A percentile compares a stretch with the other conserved stretches of the same genome.
Conservation (phyloP, 345 rosid species). For the Psidium friedrichsthalianum region DNA sequence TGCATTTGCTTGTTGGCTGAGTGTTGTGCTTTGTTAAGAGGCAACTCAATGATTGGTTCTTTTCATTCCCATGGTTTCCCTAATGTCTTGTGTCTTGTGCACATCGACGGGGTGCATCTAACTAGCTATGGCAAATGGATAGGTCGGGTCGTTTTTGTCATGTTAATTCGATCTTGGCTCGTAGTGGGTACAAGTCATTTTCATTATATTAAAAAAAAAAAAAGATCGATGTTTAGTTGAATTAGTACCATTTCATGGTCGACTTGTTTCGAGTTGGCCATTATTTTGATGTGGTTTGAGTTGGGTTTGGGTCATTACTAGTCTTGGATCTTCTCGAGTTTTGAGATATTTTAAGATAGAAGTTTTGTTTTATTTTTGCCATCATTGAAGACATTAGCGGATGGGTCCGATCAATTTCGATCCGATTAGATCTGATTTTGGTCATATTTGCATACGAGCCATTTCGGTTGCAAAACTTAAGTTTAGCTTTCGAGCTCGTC, state of each 20-base stretch:
- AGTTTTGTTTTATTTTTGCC: neutral
- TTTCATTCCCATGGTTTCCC: neutral
- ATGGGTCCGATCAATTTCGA: neutral
- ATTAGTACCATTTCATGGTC: neutral
- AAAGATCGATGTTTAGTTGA: neutral
- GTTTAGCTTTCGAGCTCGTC: neutral
- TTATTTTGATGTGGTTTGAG: fast-evolving
- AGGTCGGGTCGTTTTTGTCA: neutral
- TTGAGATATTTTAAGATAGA: neutral
- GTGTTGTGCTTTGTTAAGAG: neutral
- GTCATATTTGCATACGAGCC: neutral
- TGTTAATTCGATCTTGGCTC: neutral
- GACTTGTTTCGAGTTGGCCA: fast-evolving
- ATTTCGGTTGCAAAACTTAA: neutral
- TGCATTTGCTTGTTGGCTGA: neutral
- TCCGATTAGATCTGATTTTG: neutral
- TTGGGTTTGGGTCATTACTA: neutral
- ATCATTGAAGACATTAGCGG: neutral
- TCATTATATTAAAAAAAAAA: too few relatives aligned
- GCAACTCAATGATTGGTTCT: neutral
- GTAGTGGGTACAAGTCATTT: neutral
- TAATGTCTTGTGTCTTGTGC: neutral
- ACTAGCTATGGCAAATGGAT: neutral
- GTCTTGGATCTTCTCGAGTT: neutral
- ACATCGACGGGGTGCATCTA: neutral